Conservation (phyloP, 1,139 yeast genomes). For the Debaryomyces robertsiae region DNA sequence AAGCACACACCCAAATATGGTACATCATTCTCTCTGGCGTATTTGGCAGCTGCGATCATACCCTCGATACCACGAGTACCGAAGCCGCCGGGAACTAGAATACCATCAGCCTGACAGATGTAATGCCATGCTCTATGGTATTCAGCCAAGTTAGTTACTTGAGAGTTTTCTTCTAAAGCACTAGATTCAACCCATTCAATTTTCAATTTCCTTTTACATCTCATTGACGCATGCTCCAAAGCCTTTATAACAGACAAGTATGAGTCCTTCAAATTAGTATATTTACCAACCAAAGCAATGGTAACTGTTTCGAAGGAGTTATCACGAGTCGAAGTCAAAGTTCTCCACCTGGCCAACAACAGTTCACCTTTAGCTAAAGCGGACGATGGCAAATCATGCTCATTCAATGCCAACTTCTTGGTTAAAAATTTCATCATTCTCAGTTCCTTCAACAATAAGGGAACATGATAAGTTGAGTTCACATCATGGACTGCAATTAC, state of each 20-base stretch:
- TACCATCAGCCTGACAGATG: slow-evolving; percentile 94
- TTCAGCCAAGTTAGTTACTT: slow-evolving; percentile 63
- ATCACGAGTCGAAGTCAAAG: slow-evolving; percentile 76
- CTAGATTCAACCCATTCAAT: slow-evolving; percentile 96
- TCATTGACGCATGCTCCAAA: slow-evolving; percentile 92
- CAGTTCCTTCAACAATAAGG: slow-evolving; percentile 85
- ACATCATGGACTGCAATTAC: slow-evolving; percentile 97
- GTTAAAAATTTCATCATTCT: slow-evolving; percentile 75
- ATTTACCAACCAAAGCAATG: slow-evolving; percentile 96
- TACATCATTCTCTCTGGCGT: slow-evolving; percentile 92
- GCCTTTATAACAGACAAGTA: slow-evolving; percentile 94
- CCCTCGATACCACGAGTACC: slow-evolving; percentile 98
- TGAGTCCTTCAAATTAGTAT: slow-evolving; percentile 92
- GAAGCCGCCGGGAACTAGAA: slow-evolving; percentile 97
- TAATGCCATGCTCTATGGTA: slow-evolving; percentile 96
- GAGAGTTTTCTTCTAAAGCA: slow-evolving; percentile 77
- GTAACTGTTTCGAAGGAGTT: slow-evolving; percentile 82
- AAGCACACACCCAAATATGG: slow-evolving; percentile 97
- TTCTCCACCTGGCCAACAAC: slow-evolving; percentile 77
- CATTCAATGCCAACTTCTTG: slow-evolving; percentile 64
- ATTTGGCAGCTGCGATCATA: slow-evolving; percentile 94
- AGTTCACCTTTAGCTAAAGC: slow-evolving; percentile 65
- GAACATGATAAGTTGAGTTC: slow-evolving; percentile 96
- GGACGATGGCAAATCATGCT: slow-evolving; percentile 52
- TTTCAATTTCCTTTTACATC: slow-evolving; percentile 78